A percentile compares a stretch with the other conserved stretches of the same genome.
Evolutionary conservation across 208 protist genomes (phyloP).

Genomic region (Acanthamoeba triangularis): DNA sequence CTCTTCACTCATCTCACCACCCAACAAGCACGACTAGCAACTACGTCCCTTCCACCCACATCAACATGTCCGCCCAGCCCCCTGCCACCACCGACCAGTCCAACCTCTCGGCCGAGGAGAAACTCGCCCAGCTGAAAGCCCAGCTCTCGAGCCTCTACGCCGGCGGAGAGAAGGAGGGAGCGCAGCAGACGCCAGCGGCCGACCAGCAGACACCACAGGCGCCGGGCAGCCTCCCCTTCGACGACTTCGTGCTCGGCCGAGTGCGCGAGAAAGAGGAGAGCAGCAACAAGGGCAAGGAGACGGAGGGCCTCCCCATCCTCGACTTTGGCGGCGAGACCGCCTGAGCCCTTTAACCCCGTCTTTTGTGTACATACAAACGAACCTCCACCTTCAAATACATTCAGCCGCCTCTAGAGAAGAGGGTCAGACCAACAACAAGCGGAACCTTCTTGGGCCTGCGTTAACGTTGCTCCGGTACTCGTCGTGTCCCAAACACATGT

Average conservation of each 20-base stretch:
- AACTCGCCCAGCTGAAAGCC: constrained; percentile 10
- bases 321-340: constrained; percentile 51
- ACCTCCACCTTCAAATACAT: background rate
- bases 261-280: constrained; percentile 22
- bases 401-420: background rate
- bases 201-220: background rate
- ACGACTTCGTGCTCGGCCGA: constrained; percentile 33
- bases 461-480: background rate
- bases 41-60: background rate
- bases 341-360: background rate
- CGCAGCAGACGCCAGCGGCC: background rate
- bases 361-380: constrained; percentile 3
- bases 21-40: background rate
- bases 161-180: background rate
- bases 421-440: background rate
- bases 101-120: constrained; percentile 16
- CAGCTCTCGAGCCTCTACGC: constrained; percentile 3
- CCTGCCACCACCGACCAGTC: background rate
- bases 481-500: background rate
- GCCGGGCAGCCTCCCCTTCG: constrained; percentile 27
- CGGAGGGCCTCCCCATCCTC: background rate
- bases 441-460: background rate
- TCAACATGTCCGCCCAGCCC: background rate
- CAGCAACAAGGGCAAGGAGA: background rate
- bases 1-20: background rate